These are phyloP conservation scores for Penicillium simplicissimum DNA, from an alignment of 495 filamentous ascomycete species.

Conservation along the genomic window DNA sequence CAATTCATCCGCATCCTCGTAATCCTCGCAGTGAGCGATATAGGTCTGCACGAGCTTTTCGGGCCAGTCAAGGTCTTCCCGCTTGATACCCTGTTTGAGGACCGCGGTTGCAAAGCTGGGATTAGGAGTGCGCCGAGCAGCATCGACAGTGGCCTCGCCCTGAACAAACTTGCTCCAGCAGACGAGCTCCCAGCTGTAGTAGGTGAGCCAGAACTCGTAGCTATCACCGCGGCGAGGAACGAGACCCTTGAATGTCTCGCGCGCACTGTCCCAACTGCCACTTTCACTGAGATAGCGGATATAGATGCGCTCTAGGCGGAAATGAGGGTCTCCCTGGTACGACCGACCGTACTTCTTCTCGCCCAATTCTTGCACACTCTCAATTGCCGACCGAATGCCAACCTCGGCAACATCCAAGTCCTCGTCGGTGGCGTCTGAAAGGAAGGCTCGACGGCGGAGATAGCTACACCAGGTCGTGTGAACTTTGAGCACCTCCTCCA, in stretches of 20 bases:
- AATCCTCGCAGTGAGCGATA: constrained; percentile 81
- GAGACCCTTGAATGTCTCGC: constrained; percentile 73
- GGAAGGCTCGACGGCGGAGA: constrained; percentile 78
- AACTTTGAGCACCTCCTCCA: constrained; percentile 84
- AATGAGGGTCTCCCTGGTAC: constrained; percentile 82
- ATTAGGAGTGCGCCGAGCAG: constrained; percentile 46
- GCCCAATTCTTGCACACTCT: constrained; percentile 77
- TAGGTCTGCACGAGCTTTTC: constrained; percentile 85
- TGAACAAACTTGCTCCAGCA: constrained; percentile 60
- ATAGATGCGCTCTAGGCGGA: constrained; percentile 84
- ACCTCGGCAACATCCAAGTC: constrained; percentile 90
- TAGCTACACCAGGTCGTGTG: constrained; percentile 93
- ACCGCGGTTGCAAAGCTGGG: constrained; percentile 71
- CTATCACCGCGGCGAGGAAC: constrained; percentile 66
- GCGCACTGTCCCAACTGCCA: constrained; percentile 64
- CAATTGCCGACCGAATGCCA: constrained; percentile 79
- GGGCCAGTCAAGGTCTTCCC: constrained; percentile 80
- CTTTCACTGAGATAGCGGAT: constrained; percentile 87
- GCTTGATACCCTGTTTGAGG: constrained; percentile 68
- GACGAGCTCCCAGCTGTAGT: constrained; percentile 88
- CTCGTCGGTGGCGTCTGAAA: constrained; percentile 75
- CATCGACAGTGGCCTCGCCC: constrained; percentile 47
- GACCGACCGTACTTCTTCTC: constrained; percentile 71
- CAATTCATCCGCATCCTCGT: constrained; percentile 72
- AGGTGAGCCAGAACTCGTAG: constrained; percentile 90